A percentile compares a stretch with the other conserved stretches of the same genome.
Evolutionary conservation across 2,329 filamentous ascomycete species (phyloP).

Genomic region (Paraphaeosphaeria sporulosa): DNA sequence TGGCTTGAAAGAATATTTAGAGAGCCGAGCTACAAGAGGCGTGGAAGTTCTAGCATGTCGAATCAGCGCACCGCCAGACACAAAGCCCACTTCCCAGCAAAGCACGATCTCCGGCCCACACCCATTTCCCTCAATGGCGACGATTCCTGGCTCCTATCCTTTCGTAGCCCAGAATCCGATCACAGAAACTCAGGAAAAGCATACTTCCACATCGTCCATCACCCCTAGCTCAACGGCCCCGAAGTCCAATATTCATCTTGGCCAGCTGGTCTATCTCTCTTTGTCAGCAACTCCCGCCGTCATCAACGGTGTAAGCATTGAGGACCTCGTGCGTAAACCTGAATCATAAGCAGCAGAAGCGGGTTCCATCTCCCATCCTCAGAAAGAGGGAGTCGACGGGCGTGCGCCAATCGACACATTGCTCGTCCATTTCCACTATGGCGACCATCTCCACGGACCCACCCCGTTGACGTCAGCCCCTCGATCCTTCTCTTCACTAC

Average conservation of each 20-base stretch:
- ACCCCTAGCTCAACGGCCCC: slow-evolving; percentile 14
- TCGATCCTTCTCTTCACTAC: slow-evolving; percentile 14
- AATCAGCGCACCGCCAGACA: neutral
- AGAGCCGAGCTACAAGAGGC: too few relatives aligned
- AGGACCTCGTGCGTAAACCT: slow-evolving; percentile 1
- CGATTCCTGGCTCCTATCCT: slow-evolving; percentile 18
- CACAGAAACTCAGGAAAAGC: slow-evolving; percentile 10
- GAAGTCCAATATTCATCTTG: neutral
- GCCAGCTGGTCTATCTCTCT: slow-evolving; percentile 5
- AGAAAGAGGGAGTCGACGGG: too few relatives aligned
- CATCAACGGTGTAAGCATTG: neutral
- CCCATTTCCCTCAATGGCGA: slow-evolving; percentile 18
- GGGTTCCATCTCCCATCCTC: neutral
- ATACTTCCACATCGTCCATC: slow-evolving; percentile 16
- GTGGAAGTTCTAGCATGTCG: neutral
- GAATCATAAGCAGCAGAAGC: neutral
- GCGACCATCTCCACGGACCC: slow-evolving; percentile 15
- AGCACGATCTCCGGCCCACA: slow-evolving; percentile 3
- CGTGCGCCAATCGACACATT: slow-evolving; percentile 13
- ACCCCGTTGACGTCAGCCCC: slow-evolving; percentile 9
- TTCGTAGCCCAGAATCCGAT: slow-evolving; percentile 13
- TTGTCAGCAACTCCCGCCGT: slow-evolving; percentile 1
- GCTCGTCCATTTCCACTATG: slow-evolving; percentile 12
- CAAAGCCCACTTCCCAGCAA: neutral
- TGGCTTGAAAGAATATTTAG: too few relatives aligned